phyloP scores from a whole-genome alignment of 2,329 filamentous ascomycete species.

The Aspergillus candidus region DNA sequence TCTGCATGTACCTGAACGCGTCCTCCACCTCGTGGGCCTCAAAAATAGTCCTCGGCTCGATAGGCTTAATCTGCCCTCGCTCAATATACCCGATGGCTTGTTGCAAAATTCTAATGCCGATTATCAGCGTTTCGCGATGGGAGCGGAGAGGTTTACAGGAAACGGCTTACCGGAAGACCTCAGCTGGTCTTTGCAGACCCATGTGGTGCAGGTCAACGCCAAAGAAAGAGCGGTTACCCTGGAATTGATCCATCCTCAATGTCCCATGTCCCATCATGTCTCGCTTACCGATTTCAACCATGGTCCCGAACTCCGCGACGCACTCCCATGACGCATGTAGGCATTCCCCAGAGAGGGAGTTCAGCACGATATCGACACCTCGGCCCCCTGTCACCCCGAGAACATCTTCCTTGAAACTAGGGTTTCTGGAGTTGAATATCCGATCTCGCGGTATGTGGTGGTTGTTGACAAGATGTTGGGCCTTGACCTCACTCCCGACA shows the following conservation, averaged over 20 bases:
- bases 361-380: constrained; percentile 31
- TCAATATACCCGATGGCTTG: no score
- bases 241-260: constrained; percentile 13
- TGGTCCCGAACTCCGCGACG: constrained; percentile 20
- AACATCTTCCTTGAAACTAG: constrained; percentile 18
- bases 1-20: constrained; percentile 7
- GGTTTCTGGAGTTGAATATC: constrained; percentile 28
- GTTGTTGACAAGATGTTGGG: constrained; percentile 1
- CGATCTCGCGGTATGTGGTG: constrained; percentile 17
- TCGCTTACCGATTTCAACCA: constrained; percentile 28
- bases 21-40: neutral
- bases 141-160: neutral
- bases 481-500: constrained; percentile 6
- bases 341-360: constrained; percentile 15
- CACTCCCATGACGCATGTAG: constrained; percentile 20
- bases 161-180: neutral
- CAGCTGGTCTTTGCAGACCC: neutral
- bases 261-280: constrained; percentile 21
- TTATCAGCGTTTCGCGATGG: no score
- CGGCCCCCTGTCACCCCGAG: constrained; percentile 19
- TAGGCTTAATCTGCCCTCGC: no score
- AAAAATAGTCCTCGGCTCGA: neutral
- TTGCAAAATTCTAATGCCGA: no score
- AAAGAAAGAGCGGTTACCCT: constrained; percentile 7
- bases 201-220: constrained; percentile 4